These are phyloP conservation scores for Lagenaria siceraria DNA, from an alignment of 306 rosid genomes.

Conservation along the genomic window DNA sequence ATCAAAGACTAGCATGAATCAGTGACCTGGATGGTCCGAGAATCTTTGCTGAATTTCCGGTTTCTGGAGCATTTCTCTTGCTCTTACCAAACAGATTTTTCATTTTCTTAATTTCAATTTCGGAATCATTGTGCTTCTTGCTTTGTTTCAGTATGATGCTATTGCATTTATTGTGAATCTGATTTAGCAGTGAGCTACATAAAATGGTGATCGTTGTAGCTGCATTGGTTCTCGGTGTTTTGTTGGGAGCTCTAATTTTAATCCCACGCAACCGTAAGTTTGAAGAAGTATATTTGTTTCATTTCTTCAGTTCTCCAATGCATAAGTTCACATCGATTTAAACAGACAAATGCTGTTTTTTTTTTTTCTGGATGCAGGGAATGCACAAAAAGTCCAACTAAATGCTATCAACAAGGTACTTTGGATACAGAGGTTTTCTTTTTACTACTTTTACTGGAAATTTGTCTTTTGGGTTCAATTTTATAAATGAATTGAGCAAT, in stretches of 20 bases:
- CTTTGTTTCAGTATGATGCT: neutral
- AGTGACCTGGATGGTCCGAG: neutral
- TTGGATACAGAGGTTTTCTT: neutral
- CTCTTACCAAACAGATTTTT: neutral
- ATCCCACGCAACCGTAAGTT: constrained; percentile 29
- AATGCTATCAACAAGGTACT: constrained; percentile 34
- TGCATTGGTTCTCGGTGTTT: constrained; percentile 36
- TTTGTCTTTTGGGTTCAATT: neutral
- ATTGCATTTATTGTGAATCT: constrained; percentile 11
- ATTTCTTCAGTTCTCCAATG: neutral
- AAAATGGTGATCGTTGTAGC: constrained; percentile 37
- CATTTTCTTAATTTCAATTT: neutral
- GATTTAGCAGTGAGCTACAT: constrained; percentile 12
- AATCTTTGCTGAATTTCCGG: neutral
- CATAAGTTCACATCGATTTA: neutral
- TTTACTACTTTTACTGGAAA: neutral
- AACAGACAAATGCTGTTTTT: neutral
- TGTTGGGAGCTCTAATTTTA: constrained; percentile 32
- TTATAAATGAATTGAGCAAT: neutral
- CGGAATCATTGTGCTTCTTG: neutral
- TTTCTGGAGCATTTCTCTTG: neutral
- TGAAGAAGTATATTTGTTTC: constrained; percentile 11
- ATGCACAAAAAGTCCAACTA: constrained; percentile 17
- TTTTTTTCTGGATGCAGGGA: constrained; percentile 32
- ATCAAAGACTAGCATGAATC: neutral